Base-by-base conservation (phyloP, 2,329 filamentous ascomycete species). In the Endoconidiophora polonica region DNA sequence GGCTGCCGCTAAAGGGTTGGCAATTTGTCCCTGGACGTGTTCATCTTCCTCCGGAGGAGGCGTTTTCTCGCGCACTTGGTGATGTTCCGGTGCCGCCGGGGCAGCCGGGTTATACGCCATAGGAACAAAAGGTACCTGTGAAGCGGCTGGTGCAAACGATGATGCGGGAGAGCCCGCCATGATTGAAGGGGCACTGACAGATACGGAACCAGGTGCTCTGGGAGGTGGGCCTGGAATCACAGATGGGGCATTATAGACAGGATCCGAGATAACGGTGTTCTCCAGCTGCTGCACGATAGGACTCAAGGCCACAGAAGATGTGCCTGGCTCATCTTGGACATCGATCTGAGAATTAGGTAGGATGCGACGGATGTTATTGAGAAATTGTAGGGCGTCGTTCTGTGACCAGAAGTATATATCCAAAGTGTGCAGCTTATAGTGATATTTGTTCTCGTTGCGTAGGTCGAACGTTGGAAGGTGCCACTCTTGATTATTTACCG, bases 321-420 rank as follows among this genome's bases (percentile, higher is more conserved):
- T 57, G 2, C 44, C 49, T 2, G 82, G 81, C 58, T 82, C 80
- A 58, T 83, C 77, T 38, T 73, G 65, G n/a, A 84, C 68, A 36
- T 78, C 72, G 29, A 83, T 67, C 54, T 79, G 77, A 6, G 68
- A 63, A 0, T 69, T 60, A 3, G 82, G 79, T 23, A 86, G 62
- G 3, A 86, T 73, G 49, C 77, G 72, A 46, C 79, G 70, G 49
- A 86, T 67, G 12, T 77, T 78, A 57, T 81, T 81, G 54, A 87
- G 66, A 56, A 88, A 84, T 51, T 77, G 72, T 24, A 77, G 66
- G 1, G 83, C 82, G 63, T 88, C 83, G 50, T 77, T 70, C 54
- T 77, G 75, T 0, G 78, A 85, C 81, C 82, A 87, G 59, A 88
- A 83, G 66, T 90, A 90, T 12, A 88, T 67, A 59, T 88, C 83